phyloP scores from a whole-genome alignment of 2,329 filamentous ascomycete genomes.

The Endothia cerciana region DNA sequence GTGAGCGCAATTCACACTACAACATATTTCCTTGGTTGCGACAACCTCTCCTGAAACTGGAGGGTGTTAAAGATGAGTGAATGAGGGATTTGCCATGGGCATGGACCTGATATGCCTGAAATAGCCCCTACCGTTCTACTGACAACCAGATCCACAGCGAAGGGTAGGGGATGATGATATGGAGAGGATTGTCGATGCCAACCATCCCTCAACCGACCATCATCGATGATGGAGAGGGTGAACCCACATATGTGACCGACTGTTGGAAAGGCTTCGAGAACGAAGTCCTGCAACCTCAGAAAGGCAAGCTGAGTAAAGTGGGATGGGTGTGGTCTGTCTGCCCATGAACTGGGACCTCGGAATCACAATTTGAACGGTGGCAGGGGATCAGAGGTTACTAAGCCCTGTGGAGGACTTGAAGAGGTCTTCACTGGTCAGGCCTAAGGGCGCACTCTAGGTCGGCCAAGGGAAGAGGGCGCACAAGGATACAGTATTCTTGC shows the following conservation, averaged over 20 bases:
- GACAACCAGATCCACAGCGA: not conserved
- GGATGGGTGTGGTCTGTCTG: too few species aligned
- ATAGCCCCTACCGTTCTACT: not conserved
- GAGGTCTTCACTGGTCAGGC: too few species aligned
- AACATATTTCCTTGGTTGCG: conserved; percentile 21
- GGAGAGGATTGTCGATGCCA: not conserved
- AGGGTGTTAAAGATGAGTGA: not conserved
- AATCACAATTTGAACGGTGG: too few species aligned
- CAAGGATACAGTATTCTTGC: too few species aligned
- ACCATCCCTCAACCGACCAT: not conserved
- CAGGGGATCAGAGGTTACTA: too few species aligned
- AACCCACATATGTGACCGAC: not conserved
- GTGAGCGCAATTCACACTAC: conserved; percentile 17
- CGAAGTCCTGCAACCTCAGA: too few species aligned
- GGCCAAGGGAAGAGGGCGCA: too few species aligned
- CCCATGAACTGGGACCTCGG: too few species aligned
- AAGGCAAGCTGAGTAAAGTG: too few species aligned
- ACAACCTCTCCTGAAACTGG: not conserved
- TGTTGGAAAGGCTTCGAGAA: too few species aligned
- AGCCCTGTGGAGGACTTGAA: too few species aligned
- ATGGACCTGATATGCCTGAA: not conserved
- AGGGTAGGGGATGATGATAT: not conserved
- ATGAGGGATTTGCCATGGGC: not conserved
- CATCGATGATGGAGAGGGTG: not conserved
- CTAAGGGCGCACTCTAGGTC: too few species aligned